A percentile compares a stretch with the other conserved stretches of the same genome.
Evolutionary conservation across 345 rosid genomes (phyloP).

Genomic region (Moricandia moricandioides): DNA sequence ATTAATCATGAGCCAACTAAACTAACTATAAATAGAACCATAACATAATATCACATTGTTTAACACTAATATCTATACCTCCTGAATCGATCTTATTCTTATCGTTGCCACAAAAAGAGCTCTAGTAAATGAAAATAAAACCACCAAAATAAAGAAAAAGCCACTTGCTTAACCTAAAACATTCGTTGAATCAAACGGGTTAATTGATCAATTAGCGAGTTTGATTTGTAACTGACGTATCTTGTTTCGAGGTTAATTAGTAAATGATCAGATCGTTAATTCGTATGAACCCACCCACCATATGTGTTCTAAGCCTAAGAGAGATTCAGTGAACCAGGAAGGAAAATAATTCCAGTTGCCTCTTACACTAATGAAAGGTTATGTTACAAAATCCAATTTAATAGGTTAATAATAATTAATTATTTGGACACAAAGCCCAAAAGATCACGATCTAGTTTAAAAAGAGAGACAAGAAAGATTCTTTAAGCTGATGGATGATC

Average conservation of each 20-base stretch:
- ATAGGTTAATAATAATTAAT: conserved; percentile 16
- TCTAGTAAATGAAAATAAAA: neutral
- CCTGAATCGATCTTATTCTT: conserved; percentile 15
- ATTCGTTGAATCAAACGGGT: conserved; percentile 29
- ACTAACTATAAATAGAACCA: neutral
- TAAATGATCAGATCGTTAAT: conserved; percentile 8
- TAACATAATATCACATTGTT: neutral
- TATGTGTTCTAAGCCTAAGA: conserved; percentile 29
- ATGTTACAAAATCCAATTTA: conserved; percentile 17
- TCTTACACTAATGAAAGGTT: conserved; percentile 41
- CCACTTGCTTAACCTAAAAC: conserved; percentile 26
- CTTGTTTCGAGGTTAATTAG: conserved; percentile 31
- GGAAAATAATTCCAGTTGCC: conserved; percentile 22
- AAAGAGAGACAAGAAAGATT: conserved; percentile 38
- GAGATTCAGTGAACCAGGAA: conserved; percentile 38
- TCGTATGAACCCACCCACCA: conserved; percentile 30
- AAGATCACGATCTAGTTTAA: conserved; percentile 39
- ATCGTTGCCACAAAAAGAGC: conserved; percentile 1
- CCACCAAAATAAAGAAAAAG: neutral
- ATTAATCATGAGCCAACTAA: conserved; percentile 1
- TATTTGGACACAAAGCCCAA: conserved; percentile 37
- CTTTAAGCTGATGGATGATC: conserved; percentile 35
- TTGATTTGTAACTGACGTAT: conserved; percentile 26
- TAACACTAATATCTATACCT: neutral
- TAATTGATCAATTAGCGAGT: conserved; percentile 18